Evolutionary conservation across 2,329 filamentous ascomycete species (phyloP), one percentile per base, ranked within the genome.

Genomic region (Xylaria sp.): DNA sequence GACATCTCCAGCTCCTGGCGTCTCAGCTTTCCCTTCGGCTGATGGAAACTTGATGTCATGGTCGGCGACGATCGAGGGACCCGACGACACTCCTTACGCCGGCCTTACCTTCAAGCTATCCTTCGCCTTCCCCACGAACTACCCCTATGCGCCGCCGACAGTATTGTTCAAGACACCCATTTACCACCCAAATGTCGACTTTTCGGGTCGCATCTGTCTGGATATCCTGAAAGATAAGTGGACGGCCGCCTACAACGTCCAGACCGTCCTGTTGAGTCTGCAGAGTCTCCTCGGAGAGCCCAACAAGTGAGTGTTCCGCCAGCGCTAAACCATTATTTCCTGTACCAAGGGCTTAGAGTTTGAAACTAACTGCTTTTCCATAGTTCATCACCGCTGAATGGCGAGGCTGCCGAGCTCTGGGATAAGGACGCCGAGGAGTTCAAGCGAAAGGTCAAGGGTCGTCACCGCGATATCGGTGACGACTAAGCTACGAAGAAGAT

Each of bases 171-270:
- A 94, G 85, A 99, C 97, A 7, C 96, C 96, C 46, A 98, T 99
- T 83, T 99, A 98, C 86, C 96, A 99, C 82, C 96, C 96, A 63
- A 99, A 99, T 77, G 93, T 99, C 76, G 96, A 99, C 84, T 98
- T 99, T 84, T 94, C 92, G 3, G 96, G 96, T 50, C 89, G 96
- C 66, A 99, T 99, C 82, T 99, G 96, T 81, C 87, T 99, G 70
- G 97, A 99, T 79, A 99, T 99, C 75, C 87, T 99, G 73, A 98
- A 98, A 87, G 96, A 98, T 82, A 98, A 98, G 85, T 99, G 96
- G 96, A 97, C 94, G 69, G 94, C 96, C 20, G 94, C 97, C 52
- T 97, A 98, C 87, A 98, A 98, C 79, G 94, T 97, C 71, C 93
- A 97, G 81, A 97, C 92, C 56, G 93, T 99, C 56, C 85, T 99